phyloP scores from a whole-genome alignment of 345 rosid genomes.

The Salix dunnii region DNA sequence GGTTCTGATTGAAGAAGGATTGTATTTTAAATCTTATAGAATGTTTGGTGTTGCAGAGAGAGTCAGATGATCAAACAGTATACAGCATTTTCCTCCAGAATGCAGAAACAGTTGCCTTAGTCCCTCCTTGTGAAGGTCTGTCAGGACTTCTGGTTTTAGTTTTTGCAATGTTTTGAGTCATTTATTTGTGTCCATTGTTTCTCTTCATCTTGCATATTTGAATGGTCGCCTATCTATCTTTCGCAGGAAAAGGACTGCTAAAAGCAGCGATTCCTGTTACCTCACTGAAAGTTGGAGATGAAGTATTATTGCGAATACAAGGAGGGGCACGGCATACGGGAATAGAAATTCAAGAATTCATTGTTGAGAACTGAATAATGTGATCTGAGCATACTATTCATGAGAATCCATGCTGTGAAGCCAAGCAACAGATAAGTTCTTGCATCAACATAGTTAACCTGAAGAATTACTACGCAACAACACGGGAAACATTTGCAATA shows the following conservation, averaged over 20 bases:
- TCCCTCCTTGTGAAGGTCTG: slow-evolving; percentile 55
- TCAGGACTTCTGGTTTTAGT: neutral
- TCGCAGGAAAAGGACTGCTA: slow-evolving; percentile 39
- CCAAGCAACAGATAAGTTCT: too few relatives aligned
- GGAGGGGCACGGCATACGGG: slow-evolving; percentile 90
- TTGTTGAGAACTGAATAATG: slow-evolving; percentile 57
- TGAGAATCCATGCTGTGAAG: too few relatives aligned
- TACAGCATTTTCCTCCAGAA: slow-evolving; percentile 72
- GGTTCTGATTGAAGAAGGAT: neutral
- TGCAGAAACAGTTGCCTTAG: slow-evolving; percentile 76
- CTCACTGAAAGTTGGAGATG: slow-evolving; percentile 63
- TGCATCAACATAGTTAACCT: too few relatives aligned
- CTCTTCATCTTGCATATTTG: neutral
- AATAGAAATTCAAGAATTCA: slow-evolving; percentile 77
- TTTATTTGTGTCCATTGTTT: neutral
- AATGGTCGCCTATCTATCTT: neutral
- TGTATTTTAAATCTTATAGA: neutral
- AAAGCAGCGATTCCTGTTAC: slow-evolving; percentile 60
- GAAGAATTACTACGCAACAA: too few relatives aligned
- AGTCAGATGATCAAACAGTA: slow-evolving; percentile 28
- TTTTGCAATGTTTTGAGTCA: slow-evolving; percentile 3
- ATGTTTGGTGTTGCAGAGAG: slow-evolving; percentile 35
- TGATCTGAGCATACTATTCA: too few relatives aligned
- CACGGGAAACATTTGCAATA: too few relatives aligned
- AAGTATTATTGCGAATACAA: slow-evolving; percentile 52